phyloP scores from a whole-genome alignment of 2,329 filamentous ascomycete genomes.

The Aspergillus proliferans region DNA sequence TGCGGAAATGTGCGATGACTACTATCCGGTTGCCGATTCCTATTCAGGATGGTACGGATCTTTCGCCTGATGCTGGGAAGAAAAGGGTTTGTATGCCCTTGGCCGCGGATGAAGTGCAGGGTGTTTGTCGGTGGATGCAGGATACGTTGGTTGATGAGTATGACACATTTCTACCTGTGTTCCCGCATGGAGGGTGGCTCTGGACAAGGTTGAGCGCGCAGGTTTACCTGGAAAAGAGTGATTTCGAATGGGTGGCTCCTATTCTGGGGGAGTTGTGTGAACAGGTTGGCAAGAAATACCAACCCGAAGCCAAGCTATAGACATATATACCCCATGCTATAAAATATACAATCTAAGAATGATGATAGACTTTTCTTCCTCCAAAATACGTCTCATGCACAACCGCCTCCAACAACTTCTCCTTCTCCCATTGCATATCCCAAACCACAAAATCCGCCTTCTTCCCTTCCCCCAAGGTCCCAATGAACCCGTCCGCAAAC shows the following conservation, averaged over 20 bases:
- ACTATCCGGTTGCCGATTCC: conserved; percentile 68
- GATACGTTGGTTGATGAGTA: conserved; percentile 51
- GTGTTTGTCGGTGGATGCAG: conserved; percentile 54
- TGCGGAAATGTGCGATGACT: conserved; percentile 63
- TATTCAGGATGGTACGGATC: conserved; percentile 12
- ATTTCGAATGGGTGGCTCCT: conserved; percentile 66
- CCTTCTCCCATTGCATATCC: conserved; percentile 36
- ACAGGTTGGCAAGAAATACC: conserved; percentile 42
- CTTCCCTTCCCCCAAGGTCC: conserved; percentile 34
- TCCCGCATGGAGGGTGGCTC: conserved; percentile 54
- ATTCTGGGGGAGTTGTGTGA: conserved; percentile 54
- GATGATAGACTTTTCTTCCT: conserved; percentile 26
- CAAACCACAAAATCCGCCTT: conserved; percentile 41
- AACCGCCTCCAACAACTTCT: conserved; percentile 33
- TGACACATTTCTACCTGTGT: conserved; percentile 65
- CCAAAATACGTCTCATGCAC: conserved; percentile 40
- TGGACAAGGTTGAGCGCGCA: conserved; percentile 75
- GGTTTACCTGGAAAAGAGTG: conserved; percentile 71
- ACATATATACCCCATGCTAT: background rate
- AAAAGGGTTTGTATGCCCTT: conserved; percentile 17
- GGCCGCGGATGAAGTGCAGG: conserved; percentile 32
- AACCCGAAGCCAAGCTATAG: background rate
- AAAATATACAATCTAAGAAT: background rate
- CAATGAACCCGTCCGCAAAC: conserved; percentile 37
- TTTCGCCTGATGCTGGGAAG: background rate